Evolutionary conservation across 2,329 filamentous ascomycete genomes (phyloP).

Genomic region (Microsporum ferrugineum): DNA sequence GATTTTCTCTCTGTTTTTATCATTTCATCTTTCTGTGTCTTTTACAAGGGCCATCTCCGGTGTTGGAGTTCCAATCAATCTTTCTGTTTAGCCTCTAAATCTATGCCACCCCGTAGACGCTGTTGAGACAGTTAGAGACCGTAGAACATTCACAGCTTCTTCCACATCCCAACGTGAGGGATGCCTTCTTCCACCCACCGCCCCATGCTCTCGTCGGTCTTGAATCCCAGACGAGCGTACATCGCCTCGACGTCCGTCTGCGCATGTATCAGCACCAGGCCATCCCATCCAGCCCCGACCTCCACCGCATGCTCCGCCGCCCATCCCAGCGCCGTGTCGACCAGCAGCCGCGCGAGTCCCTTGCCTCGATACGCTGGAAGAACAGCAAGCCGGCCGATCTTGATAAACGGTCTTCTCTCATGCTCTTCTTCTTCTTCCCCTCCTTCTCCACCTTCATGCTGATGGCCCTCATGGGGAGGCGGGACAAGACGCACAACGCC

Average conservation of each 20-base stretch:
- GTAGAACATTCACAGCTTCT: slow-evolving; percentile 21
- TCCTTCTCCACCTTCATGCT: background rate
- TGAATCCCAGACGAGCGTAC: slow-evolving; percentile 65
- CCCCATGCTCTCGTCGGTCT: slow-evolving; percentile 59
- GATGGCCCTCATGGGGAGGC: slow-evolving; percentile 42
- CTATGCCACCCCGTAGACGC: background rate
- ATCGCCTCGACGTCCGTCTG: slow-evolving; percentile 53
- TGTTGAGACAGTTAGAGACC: background rate
- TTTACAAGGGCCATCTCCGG: background rate
- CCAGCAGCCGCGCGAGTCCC: slow-evolving; percentile 47
- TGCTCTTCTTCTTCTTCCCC: background rate
- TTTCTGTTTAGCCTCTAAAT: background rate
- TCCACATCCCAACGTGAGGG: slow-evolving; percentile 76
- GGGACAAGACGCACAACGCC: slow-evolving; percentile 72
- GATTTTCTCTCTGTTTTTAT: background rate
- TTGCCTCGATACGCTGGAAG: background rate
- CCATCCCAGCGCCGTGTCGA: slow-evolving; percentile 59
- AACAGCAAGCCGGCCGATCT: background rate
- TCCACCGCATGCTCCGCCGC: slow-evolving; percentile 45
- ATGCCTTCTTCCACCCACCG: slow-evolving; percentile 77
- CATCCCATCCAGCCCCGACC: slow-evolving; percentile 46
- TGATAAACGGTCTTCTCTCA: background rate
- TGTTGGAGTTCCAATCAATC: background rate
- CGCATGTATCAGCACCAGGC: slow-evolving; percentile 68
- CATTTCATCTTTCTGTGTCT: background rate